Percentiles rank a stretch among this genome's conserved stretches.
phyloP scores from a whole-genome alignment of 805 yeast species.

The Candida ovalis region DNA sequence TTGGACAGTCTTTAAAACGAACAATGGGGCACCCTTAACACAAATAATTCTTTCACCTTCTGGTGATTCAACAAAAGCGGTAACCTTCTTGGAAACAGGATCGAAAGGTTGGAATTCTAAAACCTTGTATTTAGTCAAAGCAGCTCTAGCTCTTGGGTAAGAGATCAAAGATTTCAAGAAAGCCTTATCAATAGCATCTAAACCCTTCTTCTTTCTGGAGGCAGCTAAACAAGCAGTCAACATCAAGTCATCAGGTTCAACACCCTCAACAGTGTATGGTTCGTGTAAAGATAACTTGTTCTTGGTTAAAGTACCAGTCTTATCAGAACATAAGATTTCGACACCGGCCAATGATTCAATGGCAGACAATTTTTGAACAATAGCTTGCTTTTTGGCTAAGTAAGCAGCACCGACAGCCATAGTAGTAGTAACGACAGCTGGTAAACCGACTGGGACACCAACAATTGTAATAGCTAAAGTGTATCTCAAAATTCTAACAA shows the following conservation, averaged over 20 bases:
- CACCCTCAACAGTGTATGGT: constrained; percentile 98
- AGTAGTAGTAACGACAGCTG: constrained; percentile 97
- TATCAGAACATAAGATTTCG: constrained; percentile 95
- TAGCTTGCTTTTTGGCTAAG: constrained; percentile 95
- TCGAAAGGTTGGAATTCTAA: constrained; percentile 96
- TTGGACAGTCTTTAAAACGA: constrained; percentile 94
- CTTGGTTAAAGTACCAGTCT: constrained; percentile 97
- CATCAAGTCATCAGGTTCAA: constrained; percentile 92
- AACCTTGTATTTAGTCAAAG: constrained; percentile 91
- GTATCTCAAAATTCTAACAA: constrained; percentile 86
- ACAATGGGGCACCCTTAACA: constrained; percentile 98
- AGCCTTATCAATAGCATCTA: constrained; percentile 96
- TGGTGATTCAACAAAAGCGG: constrained; percentile 93
- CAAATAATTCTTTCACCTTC: constrained; percentile 92
- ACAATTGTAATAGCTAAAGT: constrained; percentile 93
- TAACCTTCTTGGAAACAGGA: constrained; percentile 96
- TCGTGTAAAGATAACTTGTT: constrained; percentile 93
- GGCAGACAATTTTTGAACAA: constrained; percentile 94
- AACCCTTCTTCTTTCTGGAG: constrained; percentile 96
- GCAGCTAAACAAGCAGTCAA: constrained; percentile 97
- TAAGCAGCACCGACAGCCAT: constrained; percentile 99
- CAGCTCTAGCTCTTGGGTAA: constrained; percentile 91
- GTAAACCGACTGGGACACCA: constrained; percentile 98
- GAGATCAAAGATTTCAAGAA: constrained; percentile 83
- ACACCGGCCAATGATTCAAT: constrained; percentile 97